Conservation (phyloP, 129 eudicot species). For the Lactuca sativa region DNA sequence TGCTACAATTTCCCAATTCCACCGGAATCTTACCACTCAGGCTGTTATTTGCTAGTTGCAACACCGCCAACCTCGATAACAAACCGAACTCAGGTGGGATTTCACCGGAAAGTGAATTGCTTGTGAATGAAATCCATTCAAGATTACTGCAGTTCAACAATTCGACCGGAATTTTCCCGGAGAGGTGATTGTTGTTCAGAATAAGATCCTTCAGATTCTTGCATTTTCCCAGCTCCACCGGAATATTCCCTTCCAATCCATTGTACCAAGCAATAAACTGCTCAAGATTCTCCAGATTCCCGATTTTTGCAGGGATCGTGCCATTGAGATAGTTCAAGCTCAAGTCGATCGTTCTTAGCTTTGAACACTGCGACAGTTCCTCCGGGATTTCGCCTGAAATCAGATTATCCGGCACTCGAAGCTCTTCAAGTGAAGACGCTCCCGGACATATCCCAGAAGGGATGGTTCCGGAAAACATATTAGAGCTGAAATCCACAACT, state of each 20-base stretch:
- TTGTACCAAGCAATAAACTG: constrained; percentile 93
- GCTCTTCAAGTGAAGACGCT: constrained; percentile 69
- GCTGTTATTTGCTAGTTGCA: constrained; percentile 79
- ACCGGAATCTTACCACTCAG: constrained; percentile 67
- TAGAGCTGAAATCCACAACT: constrained; percentile 87
- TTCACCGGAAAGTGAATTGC: constrained; percentile 71
- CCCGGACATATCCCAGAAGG: constrained; percentile 74
- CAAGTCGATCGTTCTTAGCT: constrained; percentile 70
- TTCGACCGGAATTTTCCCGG: constrained; percentile 67
- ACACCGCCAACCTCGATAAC: constrained; percentile 69
- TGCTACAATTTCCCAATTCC: constrained; percentile 69
- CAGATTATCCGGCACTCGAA: constrained; percentile 74
- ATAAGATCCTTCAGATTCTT: constrained; percentile 75
- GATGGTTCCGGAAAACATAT: constrained; percentile 61
- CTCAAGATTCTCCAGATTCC: constrained; percentile 79
- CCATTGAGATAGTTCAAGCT: constrained; percentile 85
- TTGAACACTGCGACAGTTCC: constrained; percentile 54
- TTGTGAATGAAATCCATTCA: constrained; percentile 90
- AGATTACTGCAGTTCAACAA: constrained; percentile 67
- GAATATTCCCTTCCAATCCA: constrained; percentile 70
- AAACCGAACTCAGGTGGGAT: constrained; percentile 72
- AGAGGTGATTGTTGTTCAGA: constrained; percentile 69
- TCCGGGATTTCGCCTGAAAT: constrained; percentile 63
- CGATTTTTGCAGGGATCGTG: constrained; percentile 62
- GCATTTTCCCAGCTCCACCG: constrained; percentile 67